These are phyloP conservation scores for Phycomyces blakesleeanus DNA, from an alignment of 192 early-diverging fungal species.

Conservation along the genomic window DNA sequence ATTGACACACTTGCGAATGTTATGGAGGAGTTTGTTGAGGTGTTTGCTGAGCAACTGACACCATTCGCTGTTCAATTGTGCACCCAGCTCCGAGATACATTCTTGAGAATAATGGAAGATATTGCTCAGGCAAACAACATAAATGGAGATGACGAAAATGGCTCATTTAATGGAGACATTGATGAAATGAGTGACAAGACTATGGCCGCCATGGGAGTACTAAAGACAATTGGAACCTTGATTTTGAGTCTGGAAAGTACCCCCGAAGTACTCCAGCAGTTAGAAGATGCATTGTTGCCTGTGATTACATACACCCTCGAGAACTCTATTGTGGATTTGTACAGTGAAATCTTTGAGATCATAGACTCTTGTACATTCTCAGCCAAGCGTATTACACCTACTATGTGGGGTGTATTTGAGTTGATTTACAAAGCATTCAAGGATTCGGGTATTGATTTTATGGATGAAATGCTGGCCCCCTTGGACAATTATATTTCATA, in stretches of 20 bases:
- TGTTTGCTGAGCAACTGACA: constrained; percentile 84
- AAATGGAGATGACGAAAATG: constrained; percentile 31
- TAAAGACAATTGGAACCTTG: constrained; percentile 86
- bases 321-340: constrained; percentile 68
- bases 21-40: constrained; percentile 88
- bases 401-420: constrained; percentile 82
- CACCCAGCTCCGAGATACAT: constrained; percentile 81
- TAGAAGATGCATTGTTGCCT: constrained; percentile 75
- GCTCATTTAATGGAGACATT: constrained; percentile 41
- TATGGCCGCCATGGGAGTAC: constrained; percentile 82
- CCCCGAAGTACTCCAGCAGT: constrained; percentile 71
- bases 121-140: constrained; percentile 44
- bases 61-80: constrained; percentile 92
- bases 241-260: constrained; percentile 82
- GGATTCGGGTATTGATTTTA: constrained; percentile 74
- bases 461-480: constrained; percentile 83
- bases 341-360: constrained; percentile 85
- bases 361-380: constrained; percentile 86
- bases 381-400: constrained; percentile 71
- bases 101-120: constrained; percentile 78
- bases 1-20: constrained; percentile 79
- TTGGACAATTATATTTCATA: constrained; percentile 88
- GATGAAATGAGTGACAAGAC: constrained; percentile 78
- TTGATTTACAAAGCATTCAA: constrained; percentile 75
- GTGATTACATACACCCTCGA: constrained; percentile 78